These are phyloP conservation scores for Endocalyx cinctus DNA, from an alignment of 2,329 filamentous ascomycete genomes.

Conservation along the genomic window DNA sequence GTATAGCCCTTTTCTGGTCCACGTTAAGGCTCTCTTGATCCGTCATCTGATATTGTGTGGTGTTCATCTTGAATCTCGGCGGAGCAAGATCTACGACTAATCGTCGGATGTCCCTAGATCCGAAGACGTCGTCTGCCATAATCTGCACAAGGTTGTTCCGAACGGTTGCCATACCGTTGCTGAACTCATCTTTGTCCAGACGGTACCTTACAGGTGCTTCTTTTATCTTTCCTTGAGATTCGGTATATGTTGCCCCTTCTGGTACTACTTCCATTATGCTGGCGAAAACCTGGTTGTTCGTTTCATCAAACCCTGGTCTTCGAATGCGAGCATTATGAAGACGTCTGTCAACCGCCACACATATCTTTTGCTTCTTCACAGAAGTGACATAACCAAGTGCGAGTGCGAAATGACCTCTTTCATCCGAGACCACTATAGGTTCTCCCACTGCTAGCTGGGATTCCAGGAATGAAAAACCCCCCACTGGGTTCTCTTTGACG, in stretches of 20 bases:
- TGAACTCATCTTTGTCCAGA: slow-evolving; percentile 96
- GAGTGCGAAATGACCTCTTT: slow-evolving; percentile 89
- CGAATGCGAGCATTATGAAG: slow-evolving; percentile 81
- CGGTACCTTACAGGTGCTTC: slow-evolving; percentile 66
- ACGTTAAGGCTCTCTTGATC: slow-evolving; percentile 70
- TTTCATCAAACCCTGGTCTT: slow-evolving; percentile 69
- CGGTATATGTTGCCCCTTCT: slow-evolving; percentile 47
- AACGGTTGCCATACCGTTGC: slow-evolving; percentile 92
- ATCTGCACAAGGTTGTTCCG: slow-evolving; percentile 90
- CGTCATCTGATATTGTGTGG: slow-evolving; percentile 60
- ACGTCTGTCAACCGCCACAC: slow-evolving; percentile 83
- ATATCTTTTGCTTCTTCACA: slow-evolving; percentile 70
- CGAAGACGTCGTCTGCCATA: slow-evolving; percentile 75
- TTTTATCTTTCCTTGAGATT: slow-evolving; percentile 47
- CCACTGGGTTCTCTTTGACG: slow-evolving; percentile 57
- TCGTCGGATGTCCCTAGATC: slow-evolving; percentile 66
- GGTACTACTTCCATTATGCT: slow-evolving; percentile 83
- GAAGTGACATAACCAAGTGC: slow-evolving; percentile 86
- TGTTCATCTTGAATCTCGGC: slow-evolving; percentile 66
- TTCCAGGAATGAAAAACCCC: slow-evolving; percentile 79
- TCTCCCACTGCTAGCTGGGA: slow-evolving; percentile 85
- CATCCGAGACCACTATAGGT: slow-evolving; percentile 93
- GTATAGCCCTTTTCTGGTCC: slow-evolving; percentile 80
- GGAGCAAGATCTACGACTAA: slow-evolving; percentile 73
- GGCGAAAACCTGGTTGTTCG: slow-evolving; percentile 76